Evolutionary conservation across 768 basidiomycete species (phyloP).

Genomic region (Nevesoporus exiguus): DNA sequence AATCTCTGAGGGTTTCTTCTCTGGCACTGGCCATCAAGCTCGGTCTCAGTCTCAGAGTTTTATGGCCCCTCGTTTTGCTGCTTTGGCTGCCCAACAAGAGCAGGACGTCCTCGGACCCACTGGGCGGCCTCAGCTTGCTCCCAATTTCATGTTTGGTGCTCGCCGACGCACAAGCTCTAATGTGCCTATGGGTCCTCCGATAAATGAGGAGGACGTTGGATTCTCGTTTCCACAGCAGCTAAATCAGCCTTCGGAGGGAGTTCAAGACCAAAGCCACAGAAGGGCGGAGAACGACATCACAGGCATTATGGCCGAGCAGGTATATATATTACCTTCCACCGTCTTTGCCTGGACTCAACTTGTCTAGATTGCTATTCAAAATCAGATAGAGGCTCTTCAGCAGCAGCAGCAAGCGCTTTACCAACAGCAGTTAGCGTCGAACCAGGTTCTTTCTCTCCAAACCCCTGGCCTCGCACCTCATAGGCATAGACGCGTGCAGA

Average conservation of each 20-base stretch:
- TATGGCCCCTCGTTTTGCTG: conserved; percentile 85
- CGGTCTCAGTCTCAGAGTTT: conserved; percentile 82
- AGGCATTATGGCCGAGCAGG: conserved; percentile 96
- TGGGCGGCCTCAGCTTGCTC: conserved; percentile 85
- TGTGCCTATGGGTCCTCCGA: conserved; percentile 61
- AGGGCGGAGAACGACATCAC: conserved; percentile 72
- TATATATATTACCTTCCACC: conserved; percentile 30
- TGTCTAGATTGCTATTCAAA: conserved; percentile 79
- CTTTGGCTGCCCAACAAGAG: conserved; percentile 71
- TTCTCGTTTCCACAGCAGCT: conserved; percentile 83
- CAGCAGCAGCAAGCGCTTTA: conserved; percentile 89
- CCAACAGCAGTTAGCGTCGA: conserved; percentile 86
- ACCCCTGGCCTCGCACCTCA: conserved; percentile 69
- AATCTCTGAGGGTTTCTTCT: conserved; percentile 56
- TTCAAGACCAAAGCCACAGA: conserved; percentile 44
- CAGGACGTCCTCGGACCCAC: conserved; percentile 60
- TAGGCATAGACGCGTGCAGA: conserved; percentile 85
- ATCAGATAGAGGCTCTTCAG: conserved; percentile 84
- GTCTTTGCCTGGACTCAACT: conserved; percentile 6
- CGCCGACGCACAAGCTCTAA: conserved; percentile 48
- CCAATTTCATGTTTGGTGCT: conserved; percentile 88
- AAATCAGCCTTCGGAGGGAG: conserved; percentile 25
- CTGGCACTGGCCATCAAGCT: conserved; percentile 55
- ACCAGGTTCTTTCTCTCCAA: conserved; percentile 77
- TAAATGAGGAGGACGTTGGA: conserved; percentile 75